A percentile compares a stretch with the other conserved stretches of the same genome.
These are phyloP conservation scores for Coemansia aciculifera DNA, from an alignment of 192 early-diverging fungal genomes.

Conservation along the genomic window DNA sequence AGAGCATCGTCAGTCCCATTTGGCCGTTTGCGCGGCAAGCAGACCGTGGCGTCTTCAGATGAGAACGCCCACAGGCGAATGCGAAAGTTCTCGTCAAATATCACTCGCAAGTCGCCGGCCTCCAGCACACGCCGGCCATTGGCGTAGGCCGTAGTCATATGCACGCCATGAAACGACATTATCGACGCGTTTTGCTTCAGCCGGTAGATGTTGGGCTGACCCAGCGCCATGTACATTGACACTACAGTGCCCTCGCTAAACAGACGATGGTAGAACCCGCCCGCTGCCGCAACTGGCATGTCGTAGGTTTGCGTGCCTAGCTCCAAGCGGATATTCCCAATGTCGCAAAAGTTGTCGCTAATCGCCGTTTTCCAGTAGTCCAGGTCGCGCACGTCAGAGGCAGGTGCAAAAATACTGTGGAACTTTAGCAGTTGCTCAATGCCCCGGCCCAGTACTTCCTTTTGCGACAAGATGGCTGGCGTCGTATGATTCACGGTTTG, in stretches of 20 bases:
- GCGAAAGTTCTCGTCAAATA: slow-evolving; percentile 25
- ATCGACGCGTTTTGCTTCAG: slow-evolving; percentile 16
- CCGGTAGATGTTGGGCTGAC: slow-evolving; percentile 10
- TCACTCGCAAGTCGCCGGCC: slow-evolving; percentile 35
- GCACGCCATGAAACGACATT: slow-evolving; percentile 33
- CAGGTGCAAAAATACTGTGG: slow-evolving; percentile 22
- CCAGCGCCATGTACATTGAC: slow-evolving; percentile 40
- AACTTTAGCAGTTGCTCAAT: slow-evolving; percentile 42
- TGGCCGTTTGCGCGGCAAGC: slow-evolving; percentile 40
- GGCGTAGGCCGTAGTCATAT: slow-evolving; percentile 33
- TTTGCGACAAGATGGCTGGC: slow-evolving; percentile 1
- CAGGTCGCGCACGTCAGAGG: slow-evolving; percentile 10
- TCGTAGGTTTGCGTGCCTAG: slow-evolving; percentile 40
- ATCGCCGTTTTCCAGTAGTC: slow-evolving; percentile 32
- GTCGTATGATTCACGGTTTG: background rate
- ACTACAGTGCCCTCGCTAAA: slow-evolving; percentile 33
- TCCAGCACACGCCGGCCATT: slow-evolving; percentile 49
- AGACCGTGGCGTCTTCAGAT: slow-evolving; percentile 22
- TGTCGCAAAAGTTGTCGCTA: slow-evolving; percentile 12
- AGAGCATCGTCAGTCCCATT: slow-evolving; percentile 29
- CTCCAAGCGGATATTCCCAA: slow-evolving; percentile 35
- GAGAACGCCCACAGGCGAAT: slow-evolving; percentile 50
- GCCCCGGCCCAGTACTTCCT: slow-evolving; percentile 26
- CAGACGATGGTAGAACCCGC: slow-evolving; percentile 44
- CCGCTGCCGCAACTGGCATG: slow-evolving; percentile 34